Evolutionary conservation across 1,139 yeast species (phyloP).

Genomic region (Pichia sp.): DNA sequence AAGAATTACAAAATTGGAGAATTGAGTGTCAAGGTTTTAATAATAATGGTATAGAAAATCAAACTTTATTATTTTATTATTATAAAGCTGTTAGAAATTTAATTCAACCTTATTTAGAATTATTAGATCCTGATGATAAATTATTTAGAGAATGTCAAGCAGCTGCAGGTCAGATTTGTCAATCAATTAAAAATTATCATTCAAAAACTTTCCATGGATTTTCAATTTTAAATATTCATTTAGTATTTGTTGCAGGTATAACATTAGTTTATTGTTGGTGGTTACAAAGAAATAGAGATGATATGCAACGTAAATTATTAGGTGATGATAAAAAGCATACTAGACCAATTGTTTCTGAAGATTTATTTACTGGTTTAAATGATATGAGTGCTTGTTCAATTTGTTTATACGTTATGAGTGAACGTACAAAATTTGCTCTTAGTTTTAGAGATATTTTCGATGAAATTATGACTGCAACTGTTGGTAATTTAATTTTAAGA

Average conservation of each 20-base stretch:
- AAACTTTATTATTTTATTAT: slow-evolving; percentile 46
- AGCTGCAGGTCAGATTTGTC: slow-evolving; percentile 58
- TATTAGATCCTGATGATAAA: slow-evolving; percentile 48
- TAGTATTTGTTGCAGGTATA: slow-evolving; percentile 56
- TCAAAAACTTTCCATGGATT: slow-evolving; percentile 51
- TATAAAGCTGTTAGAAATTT: slow-evolving; percentile 48
- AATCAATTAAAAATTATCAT: slow-evolving; percentile 49
- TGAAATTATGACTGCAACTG: slow-evolving; percentile 50
- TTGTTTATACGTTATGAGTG: slow-evolving; percentile 54
- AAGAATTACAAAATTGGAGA: slow-evolving; percentile 45
- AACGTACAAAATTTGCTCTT: slow-evolving; percentile 48
- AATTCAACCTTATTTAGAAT: slow-evolving; percentile 52
- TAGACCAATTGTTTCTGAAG: slow-evolving; percentile 44
- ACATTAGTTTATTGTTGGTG: slow-evolving; percentile 54
- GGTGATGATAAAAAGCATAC: slow-evolving; percentile 50
- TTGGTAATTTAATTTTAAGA: slow-evolving; percentile 44
- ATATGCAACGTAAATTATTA: slow-evolving; percentile 36
- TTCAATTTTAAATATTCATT: slow-evolving; percentile 54
- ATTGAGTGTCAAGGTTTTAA: slow-evolving; percentile 37
- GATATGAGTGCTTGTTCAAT: slow-evolving; percentile 54
- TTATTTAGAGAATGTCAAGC: slow-evolving; percentile 54
- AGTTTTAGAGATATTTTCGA: slow-evolving; percentile 56
- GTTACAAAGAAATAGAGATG: slow-evolving; percentile 51
- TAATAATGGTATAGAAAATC: slow-evolving; percentile 39
- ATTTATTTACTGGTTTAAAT: slow-evolving; percentile 44